These are phyloP conservation scores for Vickermania spadyakhi DNA, from an alignment of 208 protist species.

Conservation along the genomic window DNA sequence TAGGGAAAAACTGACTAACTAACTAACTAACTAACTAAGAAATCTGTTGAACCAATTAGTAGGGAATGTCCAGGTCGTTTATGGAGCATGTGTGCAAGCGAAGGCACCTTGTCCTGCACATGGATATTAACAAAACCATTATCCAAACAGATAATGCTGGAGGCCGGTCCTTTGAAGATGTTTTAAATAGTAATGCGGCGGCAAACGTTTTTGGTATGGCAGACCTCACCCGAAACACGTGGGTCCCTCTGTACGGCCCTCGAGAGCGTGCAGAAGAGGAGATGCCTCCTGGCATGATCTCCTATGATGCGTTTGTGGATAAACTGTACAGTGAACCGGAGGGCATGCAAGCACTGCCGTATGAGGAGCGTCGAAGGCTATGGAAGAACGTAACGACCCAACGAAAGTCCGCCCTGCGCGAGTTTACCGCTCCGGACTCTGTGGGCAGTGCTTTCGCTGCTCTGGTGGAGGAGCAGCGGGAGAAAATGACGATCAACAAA, in stretches of 20 bases:
- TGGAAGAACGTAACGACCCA: slow-evolving; percentile 53
- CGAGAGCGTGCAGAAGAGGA: slow-evolving; percentile 16
- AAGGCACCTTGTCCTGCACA: slow-evolving; percentile 74
- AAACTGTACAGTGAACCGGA: slow-evolving; percentile 31
- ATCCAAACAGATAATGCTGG: slow-evolving; percentile 77
- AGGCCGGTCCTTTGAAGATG: slow-evolving; percentile 65
- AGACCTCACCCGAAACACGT: slow-evolving; percentile 18
- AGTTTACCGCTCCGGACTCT: slow-evolving; percentile 56
- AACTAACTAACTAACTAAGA: not conserved
- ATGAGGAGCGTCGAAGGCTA: slow-evolving; percentile 27
- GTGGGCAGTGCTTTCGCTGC: slow-evolving; percentile 42
- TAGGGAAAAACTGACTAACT: too few relatives aligned
- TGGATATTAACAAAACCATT: slow-evolving; percentile 90
- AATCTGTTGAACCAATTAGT: not conserved
- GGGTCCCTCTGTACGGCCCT: slow-evolving; percentile 39
- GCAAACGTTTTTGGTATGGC: slow-evolving; percentile 60
- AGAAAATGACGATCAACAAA: not conserved
- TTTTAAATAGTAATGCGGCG: slow-evolving; percentile 81
- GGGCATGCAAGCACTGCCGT: slow-evolving; percentile 57
- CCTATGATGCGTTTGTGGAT: slow-evolving; percentile 70
- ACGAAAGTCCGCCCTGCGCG: slow-evolving; percentile 31
- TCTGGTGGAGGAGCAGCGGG: slow-evolving; percentile 61
- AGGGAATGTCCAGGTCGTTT: slow-evolving; percentile 31
- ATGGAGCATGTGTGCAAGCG: slow-evolving; percentile 42
- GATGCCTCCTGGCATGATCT: slow-evolving; percentile 23